Percentiles rank a stretch among this genome's conserved stretches.
Conservation (phyloP, 768 basidiomycete genomes). For the Podaxis rugospora region DNA sequence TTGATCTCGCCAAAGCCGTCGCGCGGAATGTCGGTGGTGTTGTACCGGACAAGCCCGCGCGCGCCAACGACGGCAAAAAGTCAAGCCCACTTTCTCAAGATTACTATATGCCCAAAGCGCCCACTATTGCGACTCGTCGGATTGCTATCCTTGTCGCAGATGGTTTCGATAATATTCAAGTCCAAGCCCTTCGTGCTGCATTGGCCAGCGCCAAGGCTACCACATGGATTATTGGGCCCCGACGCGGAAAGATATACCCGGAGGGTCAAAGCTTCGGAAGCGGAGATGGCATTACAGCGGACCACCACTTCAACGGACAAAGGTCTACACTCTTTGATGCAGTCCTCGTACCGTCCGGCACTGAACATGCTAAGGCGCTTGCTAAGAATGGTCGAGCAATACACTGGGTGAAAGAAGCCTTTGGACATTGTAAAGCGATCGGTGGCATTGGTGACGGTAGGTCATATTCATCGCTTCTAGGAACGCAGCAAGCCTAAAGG, state of each 20-base stretch:
- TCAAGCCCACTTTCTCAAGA: constrained; percentile 56
- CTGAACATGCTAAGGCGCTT: constrained; percentile 52
- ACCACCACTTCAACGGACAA: constrained; percentile 75
- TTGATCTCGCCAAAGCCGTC: constrained; percentile 65
- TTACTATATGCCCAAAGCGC: constrained; percentile 47
- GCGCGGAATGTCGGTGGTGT: constrained; percentile 61
- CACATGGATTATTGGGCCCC: constrained; percentile 62
- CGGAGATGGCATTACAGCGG: constrained; percentile 37
- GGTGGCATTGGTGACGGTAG: constrained; percentile 69
- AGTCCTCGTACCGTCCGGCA: constrained; percentile 71
- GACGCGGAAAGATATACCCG: constrained; percentile 49
- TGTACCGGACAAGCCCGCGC: constrained; percentile 46
- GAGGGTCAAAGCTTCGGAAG: constrained; percentile 22
- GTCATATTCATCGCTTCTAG: constrained; percentile 1
- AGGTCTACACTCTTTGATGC: constrained; percentile 86
- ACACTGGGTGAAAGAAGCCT: constrained; percentile 85
- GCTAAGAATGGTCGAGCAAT: constrained; percentile 60
- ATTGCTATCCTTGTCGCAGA: constrained; percentile 77
- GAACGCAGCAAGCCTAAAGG: background rate
- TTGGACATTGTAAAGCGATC: constrained; percentile 83
- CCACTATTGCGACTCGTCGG: constrained; percentile 61
- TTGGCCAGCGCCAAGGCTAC: constrained; percentile 51
- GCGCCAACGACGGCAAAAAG: constrained; percentile 54
- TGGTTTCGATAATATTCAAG: constrained; percentile 62
- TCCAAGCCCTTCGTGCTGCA: constrained; percentile 52